A percentile compares a stretch with the other conserved stretches of the same genome.
Conservation (phyloP, 2,329 filamentous ascomycete species). For the Tolypocladium tundrense region DNA sequence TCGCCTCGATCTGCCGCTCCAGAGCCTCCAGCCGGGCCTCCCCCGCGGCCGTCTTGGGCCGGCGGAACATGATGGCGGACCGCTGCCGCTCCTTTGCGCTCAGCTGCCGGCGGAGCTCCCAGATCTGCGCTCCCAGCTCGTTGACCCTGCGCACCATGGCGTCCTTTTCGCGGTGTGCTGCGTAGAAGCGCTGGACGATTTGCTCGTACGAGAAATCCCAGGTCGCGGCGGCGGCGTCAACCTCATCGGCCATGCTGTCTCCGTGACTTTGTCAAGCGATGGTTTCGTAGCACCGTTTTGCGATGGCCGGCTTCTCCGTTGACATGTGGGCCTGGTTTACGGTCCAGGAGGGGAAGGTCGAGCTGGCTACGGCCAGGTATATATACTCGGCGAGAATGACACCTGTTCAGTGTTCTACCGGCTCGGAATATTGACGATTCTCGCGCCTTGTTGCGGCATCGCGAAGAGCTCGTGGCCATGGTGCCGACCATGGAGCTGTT, state of each 20-base stretch:
- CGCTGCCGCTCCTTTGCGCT: neutral
- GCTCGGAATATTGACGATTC: neutral
- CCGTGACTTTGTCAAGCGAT: neutral
- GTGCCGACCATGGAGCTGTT: neutral
- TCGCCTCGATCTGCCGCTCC: neutral
- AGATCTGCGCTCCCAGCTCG: neutral
- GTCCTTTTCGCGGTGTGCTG: neutral
- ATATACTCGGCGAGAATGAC: neutral
- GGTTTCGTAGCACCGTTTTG: neutral
- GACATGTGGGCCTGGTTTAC: neutral
- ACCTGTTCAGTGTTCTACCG: neutral
- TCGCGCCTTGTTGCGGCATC: neutral
- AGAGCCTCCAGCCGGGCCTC: neutral
- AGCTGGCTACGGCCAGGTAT: neutral
- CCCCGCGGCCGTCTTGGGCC: neutral
- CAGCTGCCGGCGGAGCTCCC: neutral
- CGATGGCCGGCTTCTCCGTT: neutral
- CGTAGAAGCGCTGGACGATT: neutral
- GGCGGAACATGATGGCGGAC: neutral
- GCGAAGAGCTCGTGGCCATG: neutral
- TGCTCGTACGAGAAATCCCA: neutral
- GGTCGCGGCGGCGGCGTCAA: neutral
- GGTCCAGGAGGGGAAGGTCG: neutral
- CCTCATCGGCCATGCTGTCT: neutral
- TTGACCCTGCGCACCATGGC: constrained; percentile 3